Conservation (phyloP, 305 asterid genomes). For the Ilex paraguariensis region DNA sequence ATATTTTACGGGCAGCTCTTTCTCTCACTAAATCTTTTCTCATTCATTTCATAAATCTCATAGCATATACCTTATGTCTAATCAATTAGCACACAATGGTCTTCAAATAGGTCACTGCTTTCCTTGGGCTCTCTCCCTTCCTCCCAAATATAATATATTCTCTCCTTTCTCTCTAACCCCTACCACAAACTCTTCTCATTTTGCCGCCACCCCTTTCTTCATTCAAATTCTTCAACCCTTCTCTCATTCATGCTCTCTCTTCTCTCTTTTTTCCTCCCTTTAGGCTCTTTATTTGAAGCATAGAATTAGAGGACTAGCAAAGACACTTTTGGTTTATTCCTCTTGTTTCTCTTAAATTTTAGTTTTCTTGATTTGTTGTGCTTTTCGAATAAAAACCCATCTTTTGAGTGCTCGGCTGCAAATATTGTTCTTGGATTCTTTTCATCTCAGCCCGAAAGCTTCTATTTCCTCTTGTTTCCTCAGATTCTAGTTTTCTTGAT, state of each 20-base stretch:
- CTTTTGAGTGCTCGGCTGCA: neutral
- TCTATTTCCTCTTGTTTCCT: constrained; percentile 6
- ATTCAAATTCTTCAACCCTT: constrained; percentile 20
- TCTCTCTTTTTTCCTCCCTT: neutral
- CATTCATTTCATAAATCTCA: constrained; percentile 2
- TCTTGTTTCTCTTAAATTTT: constrained; percentile 11
- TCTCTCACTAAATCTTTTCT: constrained; percentile 15
- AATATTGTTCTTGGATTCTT: neutral
- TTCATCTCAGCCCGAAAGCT: too few species aligned
- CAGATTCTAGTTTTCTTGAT: constrained; percentile 12
- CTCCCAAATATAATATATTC: neutral
- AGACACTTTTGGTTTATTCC: constrained; percentile 22
- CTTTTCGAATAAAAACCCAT: neutral
- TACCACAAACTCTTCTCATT: too few species aligned
- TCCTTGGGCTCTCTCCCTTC: constrained; percentile 1
- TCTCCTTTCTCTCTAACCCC: neutral
- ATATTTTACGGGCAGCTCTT: constrained; percentile 35
- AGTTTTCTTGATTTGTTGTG: neutral
- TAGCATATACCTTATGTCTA: constrained; percentile 4
- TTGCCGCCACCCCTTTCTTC: constrained; percentile 2
- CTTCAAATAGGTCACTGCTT: constrained; percentile 12
- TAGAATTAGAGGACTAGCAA: neutral
- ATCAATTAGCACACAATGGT: neutral
- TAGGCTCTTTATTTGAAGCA: neutral
- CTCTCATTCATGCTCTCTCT: neutral